Base-by-base conservation (phyloP, 2,329 filamentous ascomycete genomes). In the Aspergillus sp. region DNA sequence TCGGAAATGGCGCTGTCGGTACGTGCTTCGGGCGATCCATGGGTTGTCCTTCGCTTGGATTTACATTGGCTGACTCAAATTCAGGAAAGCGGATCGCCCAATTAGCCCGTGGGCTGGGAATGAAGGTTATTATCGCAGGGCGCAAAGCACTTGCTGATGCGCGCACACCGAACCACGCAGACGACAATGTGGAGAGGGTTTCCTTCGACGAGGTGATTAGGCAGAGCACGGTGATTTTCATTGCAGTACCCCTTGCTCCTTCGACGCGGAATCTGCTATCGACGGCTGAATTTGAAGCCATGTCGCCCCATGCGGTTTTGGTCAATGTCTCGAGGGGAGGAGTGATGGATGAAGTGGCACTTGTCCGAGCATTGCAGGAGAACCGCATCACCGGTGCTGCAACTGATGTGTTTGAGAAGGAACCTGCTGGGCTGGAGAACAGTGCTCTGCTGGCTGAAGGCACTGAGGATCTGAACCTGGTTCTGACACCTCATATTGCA, bases 401-500 rank as follows among this genome's bases (percentile, higher is more conserved):
- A 13, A 80, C 80, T 1, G 83, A 84, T 70, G 83, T 84, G 7
- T 81, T 82, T 56, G 69, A 73, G 44, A 72, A 73, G 23, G 82
- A 85, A 64, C 83, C 83, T 17, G 77, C 74, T 3, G 78, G 74
- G 0, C 77, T 74, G 41, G 73, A 77, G 13, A 79, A 77, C 21
- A 79, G 75, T 5, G 76, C 78, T 0, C 69, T 84, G 49, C 65
- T 83, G 23, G 66, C 72, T 6, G 72, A 79, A n/a, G 79, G 81
- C 17, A 73, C 73, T 2, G 72, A 76, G 54, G 74, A 77, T 19
- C 75, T 83, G 11, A 84, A 84, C 61, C 69, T 86, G 61, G 78
- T 83, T 0, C 64, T 83, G 42, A 82, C 76, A 51, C 82, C 83
- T 17, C 83, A 86, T 71, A 62, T 84, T 41, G 83, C 84, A 1